These are phyloP conservation scores for Aspergillus quadrilineatus DNA, from an alignment of 2,329 filamentous ascomycete genomes.

Conservation along the genomic window DNA sequence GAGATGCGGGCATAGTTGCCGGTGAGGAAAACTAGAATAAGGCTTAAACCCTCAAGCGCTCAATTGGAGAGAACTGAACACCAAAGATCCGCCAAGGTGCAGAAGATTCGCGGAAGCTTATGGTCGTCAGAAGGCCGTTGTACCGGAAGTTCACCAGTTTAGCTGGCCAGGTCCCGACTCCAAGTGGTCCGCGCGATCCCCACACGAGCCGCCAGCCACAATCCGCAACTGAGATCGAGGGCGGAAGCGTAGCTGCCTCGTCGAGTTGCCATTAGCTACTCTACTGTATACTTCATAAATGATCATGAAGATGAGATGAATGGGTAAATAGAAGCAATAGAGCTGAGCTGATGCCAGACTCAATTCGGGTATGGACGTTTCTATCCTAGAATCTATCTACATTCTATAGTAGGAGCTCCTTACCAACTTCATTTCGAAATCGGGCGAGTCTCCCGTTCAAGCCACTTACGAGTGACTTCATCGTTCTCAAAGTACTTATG, in stretches of 20 bases:
- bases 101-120: not conserved
- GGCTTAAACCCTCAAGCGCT: not conserved
- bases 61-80: not conserved
- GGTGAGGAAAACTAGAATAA: not conserved
- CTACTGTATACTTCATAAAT: not conserved
- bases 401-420: not conserved
- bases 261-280: not conserved
- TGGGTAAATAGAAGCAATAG: not conserved
- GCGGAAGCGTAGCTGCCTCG: not conserved
- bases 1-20: slow-evolving; percentile 28
- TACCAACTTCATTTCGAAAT: slow-evolving; percentile 44
- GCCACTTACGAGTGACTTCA: slow-evolving; percentile 70
- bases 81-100: not conserved
- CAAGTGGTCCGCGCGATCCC: slow-evolving; percentile 1
- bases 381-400: slow-evolving; percentile 1
- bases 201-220: slow-evolving; percentile 20
- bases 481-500: slow-evolving; percentile 72
- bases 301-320: not conserved
- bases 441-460: slow-evolving; percentile 79
- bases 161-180: not conserved
- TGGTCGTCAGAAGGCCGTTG: not conserved
- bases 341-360: not conserved
- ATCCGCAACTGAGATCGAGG: slow-evolving; percentile 8
- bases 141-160: slow-evolving; percentile 2
- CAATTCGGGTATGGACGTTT: not conserved